Base-by-base conservation (phyloP, 2,329 filamentous ascomycete species). In the Ceratocystis cubensis region DNA sequence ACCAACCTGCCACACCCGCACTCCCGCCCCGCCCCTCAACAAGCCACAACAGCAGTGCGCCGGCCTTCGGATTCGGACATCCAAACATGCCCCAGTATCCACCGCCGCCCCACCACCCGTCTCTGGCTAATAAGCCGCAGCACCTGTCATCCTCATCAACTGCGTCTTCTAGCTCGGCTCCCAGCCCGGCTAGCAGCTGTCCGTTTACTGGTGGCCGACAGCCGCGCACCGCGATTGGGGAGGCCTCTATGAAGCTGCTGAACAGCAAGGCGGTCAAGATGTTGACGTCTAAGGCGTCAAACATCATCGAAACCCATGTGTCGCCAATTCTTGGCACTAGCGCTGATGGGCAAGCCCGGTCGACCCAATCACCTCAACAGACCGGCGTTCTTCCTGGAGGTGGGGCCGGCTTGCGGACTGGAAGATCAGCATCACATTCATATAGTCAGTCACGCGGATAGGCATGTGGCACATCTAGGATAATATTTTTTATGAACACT, bases 221-320 rank as follows among this genome's bases (percentile, higher is more conserved):
- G 28, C 62, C 50, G 7, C 37, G 63, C 33, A 57, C 63, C 25
- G 33, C 50, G 15, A 5, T 65, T 7, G 63, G 48, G 15, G 59
- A 53, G n/a, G 50, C 46, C 25, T 45, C 65, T 8, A 22, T 30
- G n/a, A 66, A 67, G 37, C 61, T 71, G 50, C 68, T 71, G 20
- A 70, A 67, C 67, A 70, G 63, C 63, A 68, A 69, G 41, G 69
- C 67, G 25, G 69, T 69, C 13, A 69, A 69, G 64, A 71, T 68
- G 65, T 65, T 71, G 20, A 62, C 70, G 22, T 64, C 53, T 50
- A 68, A 69, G 64, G 71, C 70, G 17, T 69, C 69, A 20, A 69
- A 70, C 44, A 69, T 71, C 10, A 65, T 71, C 25, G 70, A 71
- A 61, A 69, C 70, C 65, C 68, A 65, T 28, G 67, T 71, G 20